phyloP scores from a whole-genome alignment of 1,139 yeast genomes.

The Kodamaea suecica region DNA sequence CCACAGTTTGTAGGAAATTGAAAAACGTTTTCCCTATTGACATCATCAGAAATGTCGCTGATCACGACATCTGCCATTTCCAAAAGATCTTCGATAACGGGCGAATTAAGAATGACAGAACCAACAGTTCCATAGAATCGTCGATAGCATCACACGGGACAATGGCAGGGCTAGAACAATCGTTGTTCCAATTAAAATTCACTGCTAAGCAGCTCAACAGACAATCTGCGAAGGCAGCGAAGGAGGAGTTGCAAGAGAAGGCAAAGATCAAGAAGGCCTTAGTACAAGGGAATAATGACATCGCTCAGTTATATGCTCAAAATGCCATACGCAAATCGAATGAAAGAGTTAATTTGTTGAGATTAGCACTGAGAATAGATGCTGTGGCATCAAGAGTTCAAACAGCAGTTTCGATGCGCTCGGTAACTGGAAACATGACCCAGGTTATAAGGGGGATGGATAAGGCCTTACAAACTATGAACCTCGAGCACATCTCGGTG shows the following conservation, averaged over 20 bases:
- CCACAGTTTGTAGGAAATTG: background rate
- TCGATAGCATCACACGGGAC: too few relatives aligned
- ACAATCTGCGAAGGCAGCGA: slow-evolving; percentile 87
- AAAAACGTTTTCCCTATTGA: slow-evolving; percentile 1
- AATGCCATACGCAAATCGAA: slow-evolving; percentile 91
- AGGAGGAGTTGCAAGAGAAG: slow-evolving; percentile 85
- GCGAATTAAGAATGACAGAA: too few relatives aligned
- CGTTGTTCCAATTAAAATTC: slow-evolving; percentile 57
- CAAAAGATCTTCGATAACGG: too few relatives aligned
- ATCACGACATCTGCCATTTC: too few relatives aligned
- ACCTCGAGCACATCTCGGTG: slow-evolving; percentile 82
- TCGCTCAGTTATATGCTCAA: slow-evolving; percentile 92
- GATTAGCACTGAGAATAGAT: slow-evolving; percentile 87
- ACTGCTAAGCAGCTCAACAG: slow-evolving; percentile 90
- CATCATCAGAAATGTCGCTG: too few relatives aligned
- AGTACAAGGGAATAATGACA: slow-evolving; percentile 83
- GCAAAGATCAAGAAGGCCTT: slow-evolving; percentile 88
- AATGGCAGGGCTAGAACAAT: slow-evolving; percentile 50
- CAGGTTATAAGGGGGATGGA: slow-evolving; percentile 95
- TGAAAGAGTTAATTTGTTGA: slow-evolving; percentile 77
- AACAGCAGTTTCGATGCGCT: slow-evolving; percentile 95
- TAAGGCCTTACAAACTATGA: slow-evolving; percentile 92
- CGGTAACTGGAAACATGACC: slow-evolving; percentile 92
- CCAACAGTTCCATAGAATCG: too few relatives aligned
- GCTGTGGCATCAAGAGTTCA: slow-evolving; percentile 96